Conservation (phyloP, 768 basidiomycete genomes). For the Naganishia vishniacii region DNA sequence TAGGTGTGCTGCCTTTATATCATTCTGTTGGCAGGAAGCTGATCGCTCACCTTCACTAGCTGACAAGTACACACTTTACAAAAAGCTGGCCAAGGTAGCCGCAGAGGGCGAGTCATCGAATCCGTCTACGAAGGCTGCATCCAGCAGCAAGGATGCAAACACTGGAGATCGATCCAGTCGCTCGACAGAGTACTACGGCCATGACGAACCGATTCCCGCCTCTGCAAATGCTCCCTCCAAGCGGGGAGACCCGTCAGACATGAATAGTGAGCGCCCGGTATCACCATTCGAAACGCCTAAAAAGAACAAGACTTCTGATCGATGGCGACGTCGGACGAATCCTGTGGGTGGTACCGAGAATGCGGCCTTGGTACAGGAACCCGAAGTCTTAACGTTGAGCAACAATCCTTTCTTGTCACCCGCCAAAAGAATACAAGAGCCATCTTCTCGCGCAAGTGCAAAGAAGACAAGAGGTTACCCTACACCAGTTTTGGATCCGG, state of each 20-base stretch:
- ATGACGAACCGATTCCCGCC: too few species aligned
- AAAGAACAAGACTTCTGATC: conserved; percentile 17
- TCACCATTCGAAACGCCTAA: conserved; percentile 9
- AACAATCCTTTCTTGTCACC: conserved; percentile 11
- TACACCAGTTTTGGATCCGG: conserved; percentile 10
- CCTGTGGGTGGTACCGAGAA: not conserved
- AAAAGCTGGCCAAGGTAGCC: conserved; percentile 18
- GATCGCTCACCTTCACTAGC: not conserved
- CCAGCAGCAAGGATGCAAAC: too few species aligned
- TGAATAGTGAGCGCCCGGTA: not conserved
- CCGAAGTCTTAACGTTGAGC: too few species aligned
- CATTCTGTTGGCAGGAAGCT: not conserved
- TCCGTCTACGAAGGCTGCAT: not conserved
- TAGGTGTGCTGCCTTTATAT: conserved; percentile 39
- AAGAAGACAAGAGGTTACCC: not conserved
- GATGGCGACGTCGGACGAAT: conserved; percentile 10
- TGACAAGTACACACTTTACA: conserved; percentile 25
- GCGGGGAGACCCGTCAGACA: too few species aligned
- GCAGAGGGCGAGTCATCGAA: not conserved
- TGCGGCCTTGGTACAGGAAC: too few species aligned
- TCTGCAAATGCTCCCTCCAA: too few species aligned
- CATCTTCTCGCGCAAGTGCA: not conserved
- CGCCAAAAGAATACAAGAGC: not conserved
- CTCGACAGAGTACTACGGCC: too few species aligned
- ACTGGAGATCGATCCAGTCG: too few species aligned